Evolutionary conservation across 306 rosid genomes (phyloP), one percentile per base, ranked within the genome.

Genomic region (Castanea crenata): DNA sequence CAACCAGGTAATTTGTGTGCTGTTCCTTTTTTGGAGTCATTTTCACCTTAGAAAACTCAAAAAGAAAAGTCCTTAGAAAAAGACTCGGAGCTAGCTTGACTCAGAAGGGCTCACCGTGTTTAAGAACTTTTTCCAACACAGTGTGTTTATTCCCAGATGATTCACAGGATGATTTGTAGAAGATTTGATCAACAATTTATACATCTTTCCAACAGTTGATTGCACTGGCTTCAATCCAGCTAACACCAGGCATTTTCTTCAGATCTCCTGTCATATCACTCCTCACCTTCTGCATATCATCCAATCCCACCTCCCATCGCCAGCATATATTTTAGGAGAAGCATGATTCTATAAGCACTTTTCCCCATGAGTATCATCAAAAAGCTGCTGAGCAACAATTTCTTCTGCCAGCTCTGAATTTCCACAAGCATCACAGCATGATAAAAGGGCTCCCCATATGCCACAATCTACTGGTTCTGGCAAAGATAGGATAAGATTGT

Each of bases 281-380:
- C 84, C 98, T 90, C 80, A 95, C 59, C 77, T 79, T 86, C 86
- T 71, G 79, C 75, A 84, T 95, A 64, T 90, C 92, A 62, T 86
- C n/a, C n/a, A n/a, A n/a, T n/a, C 89, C 97, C 97, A 95, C 85
- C 92, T 89, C 80, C 91, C 95, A 65, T 87, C 86, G 67, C 92
- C 82, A 63, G 95, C 97, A 85, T 92, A 92, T 46, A 87, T 74
- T 58, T 95, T 91, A 5, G 94, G 87, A 84, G 87, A 84, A 95
- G 93, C 97, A 95, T 87, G 69, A 95, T 93, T 78, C 58, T 86
- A 73, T 90, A 88, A 58, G 83, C 82, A 81, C 69, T 78, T 75
- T 87, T 81, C 6, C 6, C 83, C 70, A 13, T 95, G 90, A 76
- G 82, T 71, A 78, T 55, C 88, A 74, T 81, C 85, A 72, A 87